Percentiles rank a stretch among this genome's conserved stretches.
Evolutionary conservation across 192 early-diverging fungal species (phyloP).

Genomic region (Rhizophagus prolifer): DNA sequence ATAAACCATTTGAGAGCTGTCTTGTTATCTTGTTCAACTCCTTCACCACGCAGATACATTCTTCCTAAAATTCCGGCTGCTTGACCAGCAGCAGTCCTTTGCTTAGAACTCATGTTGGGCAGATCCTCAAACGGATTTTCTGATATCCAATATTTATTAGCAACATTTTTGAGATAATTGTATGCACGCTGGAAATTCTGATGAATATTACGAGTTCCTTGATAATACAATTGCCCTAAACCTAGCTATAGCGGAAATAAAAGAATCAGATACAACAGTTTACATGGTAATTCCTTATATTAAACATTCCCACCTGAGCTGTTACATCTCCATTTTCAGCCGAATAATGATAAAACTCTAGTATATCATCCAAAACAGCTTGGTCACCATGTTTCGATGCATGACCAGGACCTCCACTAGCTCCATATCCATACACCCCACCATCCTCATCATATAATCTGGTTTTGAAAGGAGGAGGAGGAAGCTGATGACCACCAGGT

Average conservation of each 20-base stretch:
- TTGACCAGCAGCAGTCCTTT: constrained; percentile 55
- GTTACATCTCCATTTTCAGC: constrained; percentile 62
- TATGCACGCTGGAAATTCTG: constrained; percentile 63
- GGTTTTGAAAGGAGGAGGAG: constrained; percentile 63
- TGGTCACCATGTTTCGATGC: constrained; percentile 45
- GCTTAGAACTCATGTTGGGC: neutral
- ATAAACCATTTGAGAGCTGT: constrained; percentile 78
- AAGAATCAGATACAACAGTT: neutral
- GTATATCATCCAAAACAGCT: constrained; percentile 67
- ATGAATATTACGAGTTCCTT: constrained; percentile 55
- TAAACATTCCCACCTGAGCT: constrained; percentile 50
- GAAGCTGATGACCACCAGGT: constrained; percentile 76
- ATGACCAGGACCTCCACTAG: constrained; percentile 47
- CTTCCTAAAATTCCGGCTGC: constrained; percentile 79
- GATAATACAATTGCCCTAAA: constrained; percentile 82
- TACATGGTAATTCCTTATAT: neutral
- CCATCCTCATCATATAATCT: constrained; percentile 76
- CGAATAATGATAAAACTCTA: constrained; percentile 69
- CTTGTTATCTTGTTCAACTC: constrained; percentile 55
- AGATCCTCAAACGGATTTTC: constrained; percentile 24
- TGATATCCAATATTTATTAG: constrained; percentile 32
- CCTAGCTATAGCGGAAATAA: constrained; percentile 47
- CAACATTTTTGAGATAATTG: constrained; percentile 57
- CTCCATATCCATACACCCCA: constrained; percentile 84
- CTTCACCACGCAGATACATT: constrained; percentile 94